Evolutionary conservation across 2,329 filamentous ascomycete species (phyloP), one percentile per base, ranked within the genome.

Genomic region (Xylaria sp.): DNA sequence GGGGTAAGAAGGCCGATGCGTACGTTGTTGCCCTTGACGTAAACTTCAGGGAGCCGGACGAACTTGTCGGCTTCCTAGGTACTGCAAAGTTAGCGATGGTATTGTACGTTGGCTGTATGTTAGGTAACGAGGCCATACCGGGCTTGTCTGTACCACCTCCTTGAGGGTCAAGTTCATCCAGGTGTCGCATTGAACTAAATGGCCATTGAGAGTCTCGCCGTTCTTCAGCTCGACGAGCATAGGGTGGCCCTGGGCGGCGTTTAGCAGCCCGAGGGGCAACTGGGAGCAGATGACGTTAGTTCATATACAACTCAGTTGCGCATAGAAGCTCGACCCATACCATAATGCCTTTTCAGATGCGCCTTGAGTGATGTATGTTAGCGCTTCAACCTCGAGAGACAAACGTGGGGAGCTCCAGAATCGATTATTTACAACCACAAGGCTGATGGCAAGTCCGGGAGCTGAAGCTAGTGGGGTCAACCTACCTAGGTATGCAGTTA

Each of bases 111-210:
- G 33, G 31, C 18, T 36, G 55, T 48, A 51, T 13, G 28, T 9
- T 18, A 15, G 20, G 46, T 20, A 46, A 31, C 20, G 8, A 64
- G 36, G 23, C 75, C 86, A 61, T 82, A 92, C 90, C 28, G 95
- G 91, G 79, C 92, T 97, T 20, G 96, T 98, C 83, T 98, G 95
- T 43, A 98, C 93, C 25, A 99, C 97, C 81, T 98, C 96, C 82
- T 96, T 97, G 74, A 99, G 84, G 1, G 95, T 98, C 75, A 99
- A 85, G 84, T 99, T 99, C 96, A 99, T 99, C 94, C 96, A 99
- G 58, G 95, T 99, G 82, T 99, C 96, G 89, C 95, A 99, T 81
- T 92, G 94, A 81, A 98, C 92, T 68, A 99, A 86, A 79, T 98
- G 94, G 72, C 96, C 96, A 83, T 98, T 99, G 70, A 99, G 88